phyloP scores from a whole-genome alignment of 768 basidiomycete species.

The Agaricus sinodeliciosus region DNA sequence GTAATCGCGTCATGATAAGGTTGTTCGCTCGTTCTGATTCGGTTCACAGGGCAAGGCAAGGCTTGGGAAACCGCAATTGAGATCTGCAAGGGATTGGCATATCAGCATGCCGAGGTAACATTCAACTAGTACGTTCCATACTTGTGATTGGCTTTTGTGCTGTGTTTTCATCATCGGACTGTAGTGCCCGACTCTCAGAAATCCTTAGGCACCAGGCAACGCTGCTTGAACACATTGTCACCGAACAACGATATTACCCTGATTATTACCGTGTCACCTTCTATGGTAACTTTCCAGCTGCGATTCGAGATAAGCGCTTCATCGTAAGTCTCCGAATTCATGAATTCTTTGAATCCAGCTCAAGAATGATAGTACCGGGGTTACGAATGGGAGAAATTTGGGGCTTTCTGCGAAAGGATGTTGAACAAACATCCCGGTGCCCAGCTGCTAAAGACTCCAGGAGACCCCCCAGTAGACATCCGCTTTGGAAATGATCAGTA shows the following conservation, averaged over 20 bases:
- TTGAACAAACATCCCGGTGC: slow-evolving; percentile 86
- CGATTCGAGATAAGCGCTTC: slow-evolving; percentile 85
- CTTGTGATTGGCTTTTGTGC: background rate
- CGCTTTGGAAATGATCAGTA: slow-evolving; percentile 75
- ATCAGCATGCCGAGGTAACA: slow-evolving; percentile 82
- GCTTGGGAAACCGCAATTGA: slow-evolving; percentile 96
- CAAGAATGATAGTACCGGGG: slow-evolving; percentile 69
- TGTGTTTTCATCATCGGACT: slow-evolving; percentile 8
- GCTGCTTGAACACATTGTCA: slow-evolving; percentile 79
- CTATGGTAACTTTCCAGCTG: slow-evolving; percentile 85
- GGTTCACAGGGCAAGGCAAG: slow-evolving; percentile 77
- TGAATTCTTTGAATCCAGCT: slow-evolving; percentile 2
- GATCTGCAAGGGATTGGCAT: slow-evolving; percentile 86
- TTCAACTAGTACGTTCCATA: slow-evolving; percentile 73
- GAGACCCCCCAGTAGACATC: slow-evolving; percentile 77
- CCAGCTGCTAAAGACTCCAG: slow-evolving; percentile 62
- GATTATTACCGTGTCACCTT: slow-evolving; percentile 94
- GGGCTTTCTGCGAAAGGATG: slow-evolving; percentile 86
- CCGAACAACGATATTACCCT: slow-evolving; percentile 77
- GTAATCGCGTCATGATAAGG: slow-evolving; percentile 30
- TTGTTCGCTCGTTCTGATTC: background rate
- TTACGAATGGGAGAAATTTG: slow-evolving; percentile 91
- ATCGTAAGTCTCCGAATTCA: slow-evolving; percentile 46
- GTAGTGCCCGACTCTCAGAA: slow-evolving; percentile 74
- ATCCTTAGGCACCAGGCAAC: slow-evolving; percentile 85